Base-by-base conservation (phyloP, 768 basidiomycete species). In the Hygrocybe coccinea region DNA sequence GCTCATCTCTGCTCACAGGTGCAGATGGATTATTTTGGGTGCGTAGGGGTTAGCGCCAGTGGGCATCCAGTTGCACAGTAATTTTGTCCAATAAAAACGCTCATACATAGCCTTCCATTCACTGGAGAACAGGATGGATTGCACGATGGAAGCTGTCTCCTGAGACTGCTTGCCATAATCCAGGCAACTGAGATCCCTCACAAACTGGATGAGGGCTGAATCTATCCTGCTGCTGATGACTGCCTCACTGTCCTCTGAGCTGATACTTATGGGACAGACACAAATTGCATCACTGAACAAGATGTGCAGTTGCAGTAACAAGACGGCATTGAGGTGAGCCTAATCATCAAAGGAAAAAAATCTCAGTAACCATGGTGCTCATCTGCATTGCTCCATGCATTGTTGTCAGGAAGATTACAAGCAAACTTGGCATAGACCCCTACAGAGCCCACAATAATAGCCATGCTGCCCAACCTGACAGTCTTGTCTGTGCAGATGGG, bases 401-500 rank as follows among this genome's bases (percentile, higher is more conserved):
- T 34, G 35, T 60, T 57, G 19, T 51, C 51, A 9, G 43, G 76
- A 22, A 97, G 81, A 9, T 78, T 75, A 19, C 83, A 83, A 14
- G 94, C 95, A 61, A 97, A 97, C 72, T 98, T 98, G 65, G 86
- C 91, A 63, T 95, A 86, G 50, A 98, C 83, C 21, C 95, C 97
- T 48, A 98, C 76, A 10, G 93, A 93, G 37, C 95, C 95, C 17
- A 95, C 95, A 49, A 98, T 95, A 59, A 98, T 90, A 7, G 87
- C 84, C 97, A 99, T 99, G 62, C 74, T 75, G 73, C 97, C 97
- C 67, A 91, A 87, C 0, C 95, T 98, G 25, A 98, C 95, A 1
- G 94, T 95, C 75, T 95, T 94, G 78, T 95, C 93, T 12, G 93
- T 94, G 72, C 92, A 94, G 3, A 97, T 83, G 56, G 97, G 94